Evolutionary conservation across 1,139 yeast genomes (phyloP).

Genomic region (Nadsonia starkeyi-henricii): DNA sequence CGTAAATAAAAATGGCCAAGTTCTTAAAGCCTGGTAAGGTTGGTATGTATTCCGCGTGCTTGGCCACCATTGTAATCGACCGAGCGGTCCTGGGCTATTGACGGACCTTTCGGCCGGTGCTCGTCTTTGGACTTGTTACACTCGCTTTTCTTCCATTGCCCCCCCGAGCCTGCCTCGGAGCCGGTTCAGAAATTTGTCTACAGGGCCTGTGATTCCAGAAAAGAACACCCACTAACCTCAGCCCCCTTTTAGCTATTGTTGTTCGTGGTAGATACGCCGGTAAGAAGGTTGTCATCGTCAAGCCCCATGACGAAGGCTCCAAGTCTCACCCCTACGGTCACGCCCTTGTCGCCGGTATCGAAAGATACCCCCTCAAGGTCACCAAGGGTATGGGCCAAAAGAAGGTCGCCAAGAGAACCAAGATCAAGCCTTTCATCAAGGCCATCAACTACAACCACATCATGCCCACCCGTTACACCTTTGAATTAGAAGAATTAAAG

Average conservation of each 20-base stretch:
- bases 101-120: too few relatives aligned
- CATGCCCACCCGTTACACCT: slow-evolving; percentile 99
- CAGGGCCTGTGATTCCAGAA: too few relatives aligned
- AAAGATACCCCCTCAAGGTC: slow-evolving; percentile 96
- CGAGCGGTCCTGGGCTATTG: too few relatives aligned
- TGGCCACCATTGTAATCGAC: too few relatives aligned
- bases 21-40: slow-evolving; percentile 7
- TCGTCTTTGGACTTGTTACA: too few relatives aligned
- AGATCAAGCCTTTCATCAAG: slow-evolving; percentile 98
- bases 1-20: slow-evolving; percentile 6
- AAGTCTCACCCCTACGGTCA: slow-evolving; percentile 98
- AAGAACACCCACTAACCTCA: too few relatives aligned
- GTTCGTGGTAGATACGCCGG: slow-evolving; percentile 99
- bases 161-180: too few relatives aligned
- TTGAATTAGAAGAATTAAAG: slow-evolving; percentile 82
- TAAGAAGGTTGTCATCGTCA: slow-evolving; percentile 98
- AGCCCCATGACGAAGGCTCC: slow-evolving; percentile 98
- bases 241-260: slow-evolving; percentile 62
- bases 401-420: slow-evolving; percentile 94
- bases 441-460: slow-evolving; percentile 99
- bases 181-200: too few relatives aligned
- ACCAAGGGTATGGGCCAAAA: slow-evolving; percentile 91
- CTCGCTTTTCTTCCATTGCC: too few relatives aligned
- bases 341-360: slow-evolving; percentile 98
- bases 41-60: slow-evolving; percentile 3